These are phyloP conservation scores for Globisporangium yorkense DNA, from an alignment of 352 stramenopile genomes.

Conservation along the genomic window DNA sequence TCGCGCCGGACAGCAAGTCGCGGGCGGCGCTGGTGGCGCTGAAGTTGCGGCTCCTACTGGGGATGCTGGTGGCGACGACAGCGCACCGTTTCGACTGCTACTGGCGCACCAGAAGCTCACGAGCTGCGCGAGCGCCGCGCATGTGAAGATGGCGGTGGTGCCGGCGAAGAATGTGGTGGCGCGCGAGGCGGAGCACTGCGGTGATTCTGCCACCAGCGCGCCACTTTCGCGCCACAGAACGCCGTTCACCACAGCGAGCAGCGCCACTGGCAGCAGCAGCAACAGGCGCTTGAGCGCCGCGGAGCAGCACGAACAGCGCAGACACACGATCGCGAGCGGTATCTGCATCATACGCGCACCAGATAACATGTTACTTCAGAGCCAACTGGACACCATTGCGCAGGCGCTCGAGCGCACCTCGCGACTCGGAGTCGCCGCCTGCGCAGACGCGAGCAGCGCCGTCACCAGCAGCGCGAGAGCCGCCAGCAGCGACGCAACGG, in stretches of 20 bases:
- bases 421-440: constrained; percentile 2
- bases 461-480: not conserved
- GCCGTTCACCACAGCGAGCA: constrained; percentile 17
- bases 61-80: not conserved
- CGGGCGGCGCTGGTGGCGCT: too few relatives aligned
- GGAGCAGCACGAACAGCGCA: constrained; percentile 60
- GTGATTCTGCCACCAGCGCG: not conserved
- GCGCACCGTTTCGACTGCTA: not conserved
- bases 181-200: not conserved
- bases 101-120: not conserved
- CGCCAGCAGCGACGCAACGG: not conserved
- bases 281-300: constrained; percentile 24
- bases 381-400: too few relatives aligned
- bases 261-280: constrained; percentile 22
- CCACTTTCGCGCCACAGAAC: constrained; percentile 22
- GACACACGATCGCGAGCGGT: constrained; percentile 23
- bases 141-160: constrained; percentile 15
- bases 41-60: too few relatives aligned
- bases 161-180: constrained; percentile 21
- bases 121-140: constrained; percentile 13
- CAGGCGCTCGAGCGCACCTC: constrained; percentile 13
- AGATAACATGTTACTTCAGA: not conserved
- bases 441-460: not conserved
- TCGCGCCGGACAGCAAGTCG: not conserved
- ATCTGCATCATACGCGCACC: constrained; percentile 13